Base-by-base conservation (phyloP, 192 early-diverging fungal genomes). In the Gaertneriomyces sp. region DNA sequence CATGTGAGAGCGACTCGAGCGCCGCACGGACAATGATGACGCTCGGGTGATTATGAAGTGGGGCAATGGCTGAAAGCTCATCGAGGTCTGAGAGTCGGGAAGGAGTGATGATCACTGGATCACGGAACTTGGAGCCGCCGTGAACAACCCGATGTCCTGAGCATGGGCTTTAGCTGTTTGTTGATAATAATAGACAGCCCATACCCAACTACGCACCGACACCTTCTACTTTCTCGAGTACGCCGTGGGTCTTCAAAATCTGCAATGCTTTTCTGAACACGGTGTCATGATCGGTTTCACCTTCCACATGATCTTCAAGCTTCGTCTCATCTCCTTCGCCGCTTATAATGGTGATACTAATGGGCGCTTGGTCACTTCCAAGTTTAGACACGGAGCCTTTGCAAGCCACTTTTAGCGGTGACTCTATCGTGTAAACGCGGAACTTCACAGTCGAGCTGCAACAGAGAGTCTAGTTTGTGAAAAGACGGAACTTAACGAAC, bases 371-470 rank as follows among this genome's bases (percentile, higher is more conserved):
- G 11, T 16, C 42, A 12, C 52, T 44, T 6, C 69, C 69, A 44
- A 70, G 43, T 3, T 59, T 47, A 0, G 69, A 63, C n/a, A 46
- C 69, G 12, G 69, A 53, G 4, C 61, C 69, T 42, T 70, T 70
- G 20, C 53, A 52, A 11, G 63, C 7, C 4, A 63, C 52, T 25
- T 63, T 58, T 14, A 42, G 20, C 0, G 51, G 17, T 7, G 43
- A 42, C 10, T 39, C 20, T 14, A 17, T 6, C 17, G 42, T 43
- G 40, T 57, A 70, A 6, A 70, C n/a, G 7, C 61, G 60, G 61
- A 70, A 63, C 39, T 70, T 70, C n/a, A 70, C 58, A 6, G 61
- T 70, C 8, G 69, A 70, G 55, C 69, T 70, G 61, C 0, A 19
- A 41, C 14, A 7, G 14, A 11, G 42, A 8, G 14, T 60, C 5